Evolutionary conservation across 306 rosid species (phyloP), one percentile per base, ranked within the genome.

Genomic region (Vigna nakashimae): DNA sequence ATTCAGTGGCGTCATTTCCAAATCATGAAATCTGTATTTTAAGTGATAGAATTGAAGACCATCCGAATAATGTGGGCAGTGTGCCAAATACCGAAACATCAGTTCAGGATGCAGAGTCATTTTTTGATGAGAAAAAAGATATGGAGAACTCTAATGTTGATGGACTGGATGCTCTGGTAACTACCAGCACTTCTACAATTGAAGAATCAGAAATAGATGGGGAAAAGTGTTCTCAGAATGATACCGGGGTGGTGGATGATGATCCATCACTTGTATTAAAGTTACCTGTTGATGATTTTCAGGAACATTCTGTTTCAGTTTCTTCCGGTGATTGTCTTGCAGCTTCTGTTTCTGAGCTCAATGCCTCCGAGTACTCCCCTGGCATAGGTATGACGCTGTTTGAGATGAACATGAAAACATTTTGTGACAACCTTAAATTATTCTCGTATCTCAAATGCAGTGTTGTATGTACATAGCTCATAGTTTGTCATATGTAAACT

Each of bases 371-470:
- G 22, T 32, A 65, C 68, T 74, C 82, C 17, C 82, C 48, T 78
- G 90, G 82, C 64, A 79, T 86, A 79, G 97, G 97, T 92, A 90
- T 53, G 89, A 60, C 75, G 20, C 55, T 49, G 42, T 26, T 38
- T 46, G 49, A 59, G 60, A 50, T 40, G 45, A 40, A 11, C 11
- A 8, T 40, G 55, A 51, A 75, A 66, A n/a, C 30, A 24, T 74
- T 68, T 11, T n/a, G 6, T 34, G 42, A 13, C 40, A 30, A 68
- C 52, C 34, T 79, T 43, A 3, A 17, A 24, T 42, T 43, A 46
- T 49, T 60, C 57, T 36, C 24, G 16, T 22, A 36, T 48, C 58
- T 22, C 7, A 22, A 13, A 52, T 57, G 46, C 40, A 40, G 56
- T 66, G 28, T 16, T 48, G 68, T 71, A 4, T 36, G 36, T 48